These are phyloP conservation scores for Strobilomyces confusus DNA, from an alignment of 768 basidiomycete genomes.

Conservation along the genomic window DNA sequence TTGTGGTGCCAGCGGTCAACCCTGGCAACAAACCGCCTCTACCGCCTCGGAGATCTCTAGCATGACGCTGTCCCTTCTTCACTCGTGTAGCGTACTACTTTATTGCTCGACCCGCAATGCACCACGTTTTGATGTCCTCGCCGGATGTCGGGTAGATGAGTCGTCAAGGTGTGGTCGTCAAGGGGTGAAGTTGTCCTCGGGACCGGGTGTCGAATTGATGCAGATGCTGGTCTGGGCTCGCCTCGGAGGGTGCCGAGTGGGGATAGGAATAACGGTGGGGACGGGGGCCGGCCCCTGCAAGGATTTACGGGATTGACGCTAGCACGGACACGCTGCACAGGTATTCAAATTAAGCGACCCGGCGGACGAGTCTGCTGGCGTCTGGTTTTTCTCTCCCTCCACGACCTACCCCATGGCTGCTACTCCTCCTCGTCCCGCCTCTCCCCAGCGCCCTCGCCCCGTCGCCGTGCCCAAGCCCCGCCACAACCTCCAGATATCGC, in stretches of 20 bases:
- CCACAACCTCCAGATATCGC: slow-evolving; percentile 46
- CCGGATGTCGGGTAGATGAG: background rate
- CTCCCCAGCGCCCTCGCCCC: slow-evolving; percentile 8
- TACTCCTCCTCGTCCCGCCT: slow-evolving; percentile 19
- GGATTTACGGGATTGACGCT: slow-evolving; percentile 2
- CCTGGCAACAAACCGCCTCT: slow-evolving; percentile 28
- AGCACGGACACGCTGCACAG: slow-evolving; percentile 3
- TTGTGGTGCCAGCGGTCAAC: background rate
- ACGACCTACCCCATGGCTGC: slow-evolving; percentile 14
- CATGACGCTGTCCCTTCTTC: slow-evolving; percentile 2
- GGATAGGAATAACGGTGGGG: background rate
- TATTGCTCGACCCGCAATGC: background rate
- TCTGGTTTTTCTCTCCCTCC: background rate
- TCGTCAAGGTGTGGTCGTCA: background rate
- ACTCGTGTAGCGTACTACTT: slow-evolving; percentile 3
- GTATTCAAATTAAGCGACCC: slow-evolving; percentile 21
- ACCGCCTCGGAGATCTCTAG: slow-evolving; percentile 30
- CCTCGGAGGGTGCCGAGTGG: background rate
- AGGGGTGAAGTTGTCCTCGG: background rate
- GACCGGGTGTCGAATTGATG: background rate
- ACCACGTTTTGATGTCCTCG: background rate
- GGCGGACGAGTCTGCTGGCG: background rate
- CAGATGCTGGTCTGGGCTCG: background rate
- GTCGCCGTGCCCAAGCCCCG: background rate
- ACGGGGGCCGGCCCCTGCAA: background rate